A percentile compares a stretch with the other conserved stretches of the same genome.
Conservation (phyloP, 345 rosid species). For the Salix dunnii region DNA sequence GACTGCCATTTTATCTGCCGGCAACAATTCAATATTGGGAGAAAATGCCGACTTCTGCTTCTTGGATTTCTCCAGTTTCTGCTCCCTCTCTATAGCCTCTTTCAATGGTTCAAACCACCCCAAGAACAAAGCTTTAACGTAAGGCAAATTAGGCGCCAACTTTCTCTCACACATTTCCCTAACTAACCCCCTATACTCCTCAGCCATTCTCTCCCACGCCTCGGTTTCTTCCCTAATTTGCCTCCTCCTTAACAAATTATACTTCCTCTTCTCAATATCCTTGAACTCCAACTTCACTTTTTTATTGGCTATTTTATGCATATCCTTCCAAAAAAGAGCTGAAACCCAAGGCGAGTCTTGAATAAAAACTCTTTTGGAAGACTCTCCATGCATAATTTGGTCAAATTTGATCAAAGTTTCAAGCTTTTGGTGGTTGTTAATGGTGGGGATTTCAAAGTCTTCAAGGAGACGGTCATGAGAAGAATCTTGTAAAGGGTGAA, state of each 20-base stretch:
- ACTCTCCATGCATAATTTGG: constrained; percentile 13
- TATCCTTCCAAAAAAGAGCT: constrained; percentile 57
- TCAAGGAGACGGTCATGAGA: constrained; percentile 22
- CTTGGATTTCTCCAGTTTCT: constrained; percentile 56
- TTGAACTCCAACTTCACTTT: constrained; percentile 45
- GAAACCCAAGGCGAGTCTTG: constrained; percentile 86
- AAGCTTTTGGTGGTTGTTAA: constrained; percentile 10
- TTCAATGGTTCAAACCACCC: constrained; percentile 91
- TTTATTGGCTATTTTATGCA: constrained; percentile 40
- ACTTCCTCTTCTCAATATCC: constrained; percentile 57
- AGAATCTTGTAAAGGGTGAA: constrained; percentile 23
- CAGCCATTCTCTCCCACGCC: constrained; percentile 82
- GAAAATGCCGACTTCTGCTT: constrained; percentile 74
- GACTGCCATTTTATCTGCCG: constrained; percentile 91
- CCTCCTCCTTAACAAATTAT: constrained; percentile 61
- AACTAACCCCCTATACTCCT: constrained; percentile 69
- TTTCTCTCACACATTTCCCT: constrained; percentile 75
- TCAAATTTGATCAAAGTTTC: constrained; percentile 13
- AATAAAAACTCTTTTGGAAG: constrained; percentile 43
- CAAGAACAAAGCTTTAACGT: constrained; percentile 70
- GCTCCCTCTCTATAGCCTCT: constrained; percentile 72
- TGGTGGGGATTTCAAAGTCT: constrained; percentile 36
- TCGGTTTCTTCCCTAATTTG: constrained; percentile 88
- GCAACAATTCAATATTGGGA: constrained; percentile 66
- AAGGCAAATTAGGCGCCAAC: constrained; percentile 78